These are phyloP conservation scores for Ephemerocybe angulata DNA, from an alignment of 768 basidiomycete genomes.

Conservation along the genomic window DNA sequence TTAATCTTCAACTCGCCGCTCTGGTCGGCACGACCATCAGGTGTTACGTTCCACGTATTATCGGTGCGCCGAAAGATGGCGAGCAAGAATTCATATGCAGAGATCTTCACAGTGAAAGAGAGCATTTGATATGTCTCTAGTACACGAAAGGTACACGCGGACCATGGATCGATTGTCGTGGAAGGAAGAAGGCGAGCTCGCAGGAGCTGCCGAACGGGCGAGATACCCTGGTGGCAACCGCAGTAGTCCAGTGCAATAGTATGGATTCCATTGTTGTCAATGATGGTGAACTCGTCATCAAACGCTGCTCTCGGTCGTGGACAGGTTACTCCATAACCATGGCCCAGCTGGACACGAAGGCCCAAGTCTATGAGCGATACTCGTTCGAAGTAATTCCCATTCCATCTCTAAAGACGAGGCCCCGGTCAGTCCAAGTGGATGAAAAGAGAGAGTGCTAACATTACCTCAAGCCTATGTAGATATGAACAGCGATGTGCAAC, in stretches of 20 bases:
- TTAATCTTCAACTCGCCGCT: not conserved
- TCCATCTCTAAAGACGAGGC: slow-evolving; percentile 20
- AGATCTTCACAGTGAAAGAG: not conserved
- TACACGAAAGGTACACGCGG: slow-evolving; percentile 1
- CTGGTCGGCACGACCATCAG: not conserved
- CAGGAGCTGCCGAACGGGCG: slow-evolving; percentile 24
- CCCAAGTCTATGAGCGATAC: not conserved
- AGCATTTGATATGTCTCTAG: slow-evolving; percentile 1
- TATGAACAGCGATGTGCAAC: slow-evolving; percentile 8
- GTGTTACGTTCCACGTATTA: slow-evolving; percentile 22
- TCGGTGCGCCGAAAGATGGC: slow-evolving; percentile 10
- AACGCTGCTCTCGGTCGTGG: slow-evolving; percentile 4
- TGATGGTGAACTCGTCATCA: slow-evolving; percentile 23
- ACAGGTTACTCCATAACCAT: slow-evolving; percentile 14
- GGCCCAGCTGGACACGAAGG: slow-evolving; percentile 18
- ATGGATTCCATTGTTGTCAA: slow-evolving; percentile 23
- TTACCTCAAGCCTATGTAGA: slow-evolving; percentile 22
- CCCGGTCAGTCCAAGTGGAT: not conserved
- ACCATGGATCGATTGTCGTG: not conserved
- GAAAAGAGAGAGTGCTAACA: not conserved
- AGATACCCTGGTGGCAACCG: slow-evolving; percentile 17
- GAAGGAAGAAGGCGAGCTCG: slow-evolving; percentile 1
- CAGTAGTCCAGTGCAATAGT: slow-evolving; percentile 26
- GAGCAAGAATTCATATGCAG: not conserved
- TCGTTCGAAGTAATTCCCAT: slow-evolving; percentile 12